These are phyloP conservation scores for Solanum hybrid DNA, from an alignment of 305 asterid genomes.

Conservation along the genomic window DNA sequence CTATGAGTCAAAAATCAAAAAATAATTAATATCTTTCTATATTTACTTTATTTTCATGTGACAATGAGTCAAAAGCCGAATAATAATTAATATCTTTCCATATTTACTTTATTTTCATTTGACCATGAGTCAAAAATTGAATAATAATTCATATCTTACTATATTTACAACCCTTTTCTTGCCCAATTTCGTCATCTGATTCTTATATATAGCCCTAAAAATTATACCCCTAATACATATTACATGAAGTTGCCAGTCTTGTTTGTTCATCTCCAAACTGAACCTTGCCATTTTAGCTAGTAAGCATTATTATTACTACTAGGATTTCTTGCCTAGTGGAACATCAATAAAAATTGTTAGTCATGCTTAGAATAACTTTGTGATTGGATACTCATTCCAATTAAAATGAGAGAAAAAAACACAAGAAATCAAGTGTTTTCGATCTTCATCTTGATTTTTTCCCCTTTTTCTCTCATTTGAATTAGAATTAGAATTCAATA, in stretches of 20 bases:
- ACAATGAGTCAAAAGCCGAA: neutral
- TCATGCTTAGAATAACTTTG: neutral
- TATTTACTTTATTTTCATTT: neutral
- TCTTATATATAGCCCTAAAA: neutral
- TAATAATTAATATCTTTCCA: no score
- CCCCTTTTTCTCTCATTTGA: neutral
- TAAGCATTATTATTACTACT: no score
- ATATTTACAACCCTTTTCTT: neutral
- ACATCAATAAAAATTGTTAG: neutral
- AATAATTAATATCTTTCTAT: no score
- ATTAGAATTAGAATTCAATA: neutral
- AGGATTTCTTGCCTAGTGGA: neutral
- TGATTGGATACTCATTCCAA: neutral
- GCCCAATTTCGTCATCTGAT: neutral
- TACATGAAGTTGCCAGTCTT: neutral
- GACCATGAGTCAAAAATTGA: neutral
- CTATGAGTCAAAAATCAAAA: no score
- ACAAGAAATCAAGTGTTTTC: neutral
- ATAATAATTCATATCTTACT: neutral
- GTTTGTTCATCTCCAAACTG: neutral
- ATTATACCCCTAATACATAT: no score
- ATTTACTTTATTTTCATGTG: neutral
- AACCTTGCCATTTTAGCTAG: neutral
- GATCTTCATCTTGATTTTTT: neutral
- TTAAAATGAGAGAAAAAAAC: neutral